Evolutionary conservation across 495 filamentous ascomycete species (phyloP), one percentile per base, ranked within the genome.

Genomic region (Corynascus novoguineensis): DNA sequence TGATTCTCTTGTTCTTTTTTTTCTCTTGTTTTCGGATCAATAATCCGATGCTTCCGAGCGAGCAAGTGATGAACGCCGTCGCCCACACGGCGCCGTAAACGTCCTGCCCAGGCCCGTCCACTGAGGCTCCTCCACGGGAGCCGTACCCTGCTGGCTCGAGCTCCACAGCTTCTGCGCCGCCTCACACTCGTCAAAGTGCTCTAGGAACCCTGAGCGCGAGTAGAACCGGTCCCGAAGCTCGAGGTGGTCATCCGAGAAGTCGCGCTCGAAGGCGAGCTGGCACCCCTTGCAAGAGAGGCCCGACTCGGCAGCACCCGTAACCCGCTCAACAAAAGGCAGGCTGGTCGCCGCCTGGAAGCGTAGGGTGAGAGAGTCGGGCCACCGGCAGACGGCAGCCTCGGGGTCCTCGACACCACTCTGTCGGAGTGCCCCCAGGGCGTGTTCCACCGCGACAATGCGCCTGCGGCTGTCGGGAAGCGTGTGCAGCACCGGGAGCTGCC

Each of bases 261-360:
- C 53, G 19, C 14, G 1, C 41, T 55, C 53, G 24, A 49, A 56
- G 0, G 44, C 45, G 22, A 56, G 10, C 45, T 48, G 53, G 45
- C 45, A 57, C 1, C 54, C 45, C 54, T 57, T 57, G 54, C 54
- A 57, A 24, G 45, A 57, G 24, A 57, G 9, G 25, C 54, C 54
- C 1, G 32, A 6, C 17, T 57, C n/a, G 22, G 37, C 45, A 35
- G 10, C 25, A 25, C 54, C 54, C 24, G 25, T 27, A 24, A 5
- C n/a, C 32, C 44, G 45, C 14, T 57, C 34, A 9, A 57, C 24
- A 5, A 8, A 50, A 25, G 54, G 54, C 45, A 57, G 53, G 42
- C 42, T 48, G 4, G 53, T 55, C 3, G 53, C 53, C 22, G 53
- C 53, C 24, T 55, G 53, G 53, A 55, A 55, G 21, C 53, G 29